These are phyloP conservation scores for Puccinia triticina DNA, from an alignment of 1,284 basidiomycete genomes.

Conservation along the genomic window DNA sequence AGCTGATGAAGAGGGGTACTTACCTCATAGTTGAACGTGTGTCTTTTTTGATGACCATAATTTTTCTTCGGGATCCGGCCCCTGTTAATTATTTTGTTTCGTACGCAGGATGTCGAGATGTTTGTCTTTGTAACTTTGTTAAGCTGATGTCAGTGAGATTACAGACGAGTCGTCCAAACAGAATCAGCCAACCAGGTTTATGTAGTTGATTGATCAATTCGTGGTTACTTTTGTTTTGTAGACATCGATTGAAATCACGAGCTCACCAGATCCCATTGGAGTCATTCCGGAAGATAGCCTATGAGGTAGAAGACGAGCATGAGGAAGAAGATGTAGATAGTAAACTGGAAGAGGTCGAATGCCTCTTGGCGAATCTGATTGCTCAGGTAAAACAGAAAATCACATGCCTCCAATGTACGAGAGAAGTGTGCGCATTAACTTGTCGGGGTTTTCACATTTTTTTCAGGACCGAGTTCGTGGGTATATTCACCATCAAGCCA, in stretches of 20 bases:
- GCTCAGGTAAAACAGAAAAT: slow-evolving; percentile 30
- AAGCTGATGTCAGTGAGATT: slow-evolving; percentile 40
- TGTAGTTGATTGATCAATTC: not conserved
- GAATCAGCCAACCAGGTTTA: not conserved
- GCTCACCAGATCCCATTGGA: slow-evolving; percentile 40
- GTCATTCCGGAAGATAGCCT: slow-evolving; percentile 36
- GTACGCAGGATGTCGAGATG: slow-evolving; percentile 37
- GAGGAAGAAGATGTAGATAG: slow-evolving; percentile 1
- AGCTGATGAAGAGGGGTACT: slow-evolving; percentile 44
- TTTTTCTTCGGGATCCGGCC: not conserved
- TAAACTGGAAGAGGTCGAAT: slow-evolving; percentile 46
- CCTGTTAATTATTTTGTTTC: not conserved
- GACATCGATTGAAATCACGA: slow-evolving; percentile 30
- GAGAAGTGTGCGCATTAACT: not conserved
- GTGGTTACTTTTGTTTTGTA: not conserved
- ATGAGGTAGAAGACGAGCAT: slow-evolving; percentile 12
- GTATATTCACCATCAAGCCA: slow-evolving; percentile 47
- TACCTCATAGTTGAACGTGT: slow-evolving; percentile 48
- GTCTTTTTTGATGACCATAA: not conserved
- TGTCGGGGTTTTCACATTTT: not conserved
- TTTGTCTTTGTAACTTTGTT: slow-evolving; percentile 49
- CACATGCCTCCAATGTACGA: not conserved
- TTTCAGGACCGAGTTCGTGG: slow-evolving; percentile 46
- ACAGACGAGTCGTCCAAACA: not conserved
- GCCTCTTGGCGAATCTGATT: slow-evolving; percentile 48